A percentile compares a stretch with the other conserved stretches of the same genome.
These are phyloP conservation scores for Phylloporus sp. DNA, from an alignment of 768 basidiomycete genomes.

Conservation along the genomic window DNA sequence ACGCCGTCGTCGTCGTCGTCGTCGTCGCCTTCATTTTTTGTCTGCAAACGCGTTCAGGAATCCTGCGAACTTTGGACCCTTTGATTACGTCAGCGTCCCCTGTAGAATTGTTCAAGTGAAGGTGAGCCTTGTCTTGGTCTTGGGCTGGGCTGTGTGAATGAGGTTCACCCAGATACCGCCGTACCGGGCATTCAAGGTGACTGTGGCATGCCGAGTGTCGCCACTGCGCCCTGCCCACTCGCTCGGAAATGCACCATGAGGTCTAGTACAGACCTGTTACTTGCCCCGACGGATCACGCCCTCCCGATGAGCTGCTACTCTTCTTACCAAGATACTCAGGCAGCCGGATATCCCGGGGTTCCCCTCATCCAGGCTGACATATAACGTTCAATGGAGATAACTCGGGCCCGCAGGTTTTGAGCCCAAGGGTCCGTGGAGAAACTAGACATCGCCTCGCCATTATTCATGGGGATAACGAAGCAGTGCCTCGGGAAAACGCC, in stretches of 20 bases:
- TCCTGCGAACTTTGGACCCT: neutral
- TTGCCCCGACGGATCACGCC: neutral
- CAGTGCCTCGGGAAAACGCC: neutral
- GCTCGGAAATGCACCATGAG: too few species aligned
- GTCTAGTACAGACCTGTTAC: neutral
- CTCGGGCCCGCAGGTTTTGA: too few species aligned
- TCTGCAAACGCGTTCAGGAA: neutral
- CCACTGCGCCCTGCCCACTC: neutral
- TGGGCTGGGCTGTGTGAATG: too few species aligned
- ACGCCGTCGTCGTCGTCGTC: constrained; percentile 43
- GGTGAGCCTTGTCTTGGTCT: too few species aligned
- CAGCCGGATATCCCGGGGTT: neutral
- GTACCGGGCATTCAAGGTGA: neutral
- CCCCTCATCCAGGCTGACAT: neutral
- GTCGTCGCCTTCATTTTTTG: constrained; percentile 38
- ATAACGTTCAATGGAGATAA: neutral
- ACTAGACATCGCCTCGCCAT: neutral
- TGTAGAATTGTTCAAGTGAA: too few species aligned
- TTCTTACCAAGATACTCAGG: neutral
- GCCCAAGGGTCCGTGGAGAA: neutral
- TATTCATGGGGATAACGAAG: neutral
- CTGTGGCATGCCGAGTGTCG: neutral
- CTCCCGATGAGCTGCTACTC: neutral
- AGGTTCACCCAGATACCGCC: neutral
- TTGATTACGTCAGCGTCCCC: constrained; percentile 12